Conservation (phyloP, 257 asterid genomes). For the Coffea canephora region DNA sequence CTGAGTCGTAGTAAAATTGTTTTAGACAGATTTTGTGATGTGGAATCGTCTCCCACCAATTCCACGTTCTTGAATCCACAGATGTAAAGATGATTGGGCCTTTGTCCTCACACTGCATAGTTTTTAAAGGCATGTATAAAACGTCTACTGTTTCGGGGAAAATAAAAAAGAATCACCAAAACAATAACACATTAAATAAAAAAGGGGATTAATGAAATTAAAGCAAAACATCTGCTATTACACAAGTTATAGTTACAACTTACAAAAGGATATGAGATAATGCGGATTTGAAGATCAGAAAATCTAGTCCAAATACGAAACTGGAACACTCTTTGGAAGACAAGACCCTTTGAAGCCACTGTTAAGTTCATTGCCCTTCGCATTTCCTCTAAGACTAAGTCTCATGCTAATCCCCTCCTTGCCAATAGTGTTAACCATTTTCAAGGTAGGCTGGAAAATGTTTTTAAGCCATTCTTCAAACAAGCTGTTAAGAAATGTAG, state of each 20-base stretch:
- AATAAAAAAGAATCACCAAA: background rate
- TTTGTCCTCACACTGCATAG: too few relatives aligned
- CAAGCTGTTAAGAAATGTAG: conserved; percentile 43
- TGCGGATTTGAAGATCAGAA: conserved; percentile 26
- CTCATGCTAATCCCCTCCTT: conserved; percentile 37
- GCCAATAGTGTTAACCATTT: conserved; percentile 16
- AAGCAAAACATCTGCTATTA: conserved; percentile 22
- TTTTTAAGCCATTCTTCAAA: conserved; percentile 67
- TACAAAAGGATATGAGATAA: conserved; percentile 26
- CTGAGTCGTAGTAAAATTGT: too few relatives aligned
- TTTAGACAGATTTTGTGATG: too few relatives aligned
- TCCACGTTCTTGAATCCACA: too few relatives aligned
- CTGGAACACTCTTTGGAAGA: conserved; percentile 62
- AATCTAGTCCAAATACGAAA: conserved; percentile 49
- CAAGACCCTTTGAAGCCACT: conserved; percentile 66
- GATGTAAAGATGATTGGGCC: too few relatives aligned
- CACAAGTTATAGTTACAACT: conserved; percentile 38
- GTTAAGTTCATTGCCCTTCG: conserved; percentile 23
- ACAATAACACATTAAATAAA: background rate
- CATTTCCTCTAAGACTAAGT: conserved; percentile 51
- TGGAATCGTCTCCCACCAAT: too few relatives aligned
- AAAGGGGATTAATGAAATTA: background rate
- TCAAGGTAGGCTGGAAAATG: conserved; percentile 47
- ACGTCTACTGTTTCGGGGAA: background rate
- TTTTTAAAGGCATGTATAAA: too few relatives aligned